Conservation (phyloP, 768 basidiomycete genomes). For the Suillus variegatus region DNA sequence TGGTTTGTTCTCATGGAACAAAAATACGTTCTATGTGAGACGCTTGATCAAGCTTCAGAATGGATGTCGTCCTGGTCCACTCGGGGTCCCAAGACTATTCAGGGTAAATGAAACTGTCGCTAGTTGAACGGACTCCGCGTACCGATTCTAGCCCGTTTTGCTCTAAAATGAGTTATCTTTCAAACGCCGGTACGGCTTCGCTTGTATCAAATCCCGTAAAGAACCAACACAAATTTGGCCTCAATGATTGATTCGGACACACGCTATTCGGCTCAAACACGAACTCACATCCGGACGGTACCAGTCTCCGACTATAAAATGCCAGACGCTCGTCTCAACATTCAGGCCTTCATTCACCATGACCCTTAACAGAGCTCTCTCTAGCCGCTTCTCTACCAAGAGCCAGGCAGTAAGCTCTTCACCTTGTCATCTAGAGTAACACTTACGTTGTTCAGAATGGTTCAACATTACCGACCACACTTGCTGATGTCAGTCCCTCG, state of each 20-base stretch:
- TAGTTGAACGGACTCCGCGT: no score
- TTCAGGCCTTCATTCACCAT: slow-evolving; percentile 13
- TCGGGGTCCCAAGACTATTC: no score
- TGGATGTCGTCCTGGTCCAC: no score
- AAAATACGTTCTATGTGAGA: no score
- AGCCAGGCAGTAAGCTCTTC: slow-evolving; percentile 24
- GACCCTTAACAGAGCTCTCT: slow-evolving; percentile 32
- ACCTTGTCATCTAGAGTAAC: no score
- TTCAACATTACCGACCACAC: slow-evolving; percentile 14
- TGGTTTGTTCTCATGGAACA: no score
- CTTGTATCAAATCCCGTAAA: background rate
- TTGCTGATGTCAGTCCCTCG: slow-evolving; percentile 11
- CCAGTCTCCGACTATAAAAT: slow-evolving; percentile 23
- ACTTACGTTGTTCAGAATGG: slow-evolving; percentile 5
- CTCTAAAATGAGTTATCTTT: background rate
- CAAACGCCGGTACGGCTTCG: background rate
- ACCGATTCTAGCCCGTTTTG: no score
- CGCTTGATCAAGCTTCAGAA: no score
- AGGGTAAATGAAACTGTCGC: no score
- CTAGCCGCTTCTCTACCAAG: slow-evolving; percentile 30
- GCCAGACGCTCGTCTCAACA: background rate
- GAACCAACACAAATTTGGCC: background rate
- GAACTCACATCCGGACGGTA: slow-evolving; percentile 12
- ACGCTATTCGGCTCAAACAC: slow-evolving; percentile 1
- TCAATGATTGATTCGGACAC: background rate